Conservation (phyloP, 176 grass and related monocot genomes). For the Saccharum officinarum region DNA sequence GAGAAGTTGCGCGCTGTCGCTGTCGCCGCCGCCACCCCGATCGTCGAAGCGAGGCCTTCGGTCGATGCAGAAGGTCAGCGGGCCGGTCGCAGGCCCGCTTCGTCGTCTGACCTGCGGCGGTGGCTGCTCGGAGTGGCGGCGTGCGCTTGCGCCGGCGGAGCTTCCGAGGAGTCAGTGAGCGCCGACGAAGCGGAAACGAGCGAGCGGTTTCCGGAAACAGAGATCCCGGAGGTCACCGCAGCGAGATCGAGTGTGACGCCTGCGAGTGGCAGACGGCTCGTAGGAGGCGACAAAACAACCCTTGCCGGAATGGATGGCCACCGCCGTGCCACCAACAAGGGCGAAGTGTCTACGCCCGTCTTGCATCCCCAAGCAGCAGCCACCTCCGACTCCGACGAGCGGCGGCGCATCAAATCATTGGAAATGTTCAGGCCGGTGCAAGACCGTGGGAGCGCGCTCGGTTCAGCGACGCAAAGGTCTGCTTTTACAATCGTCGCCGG, state of each 20-base stretch:
- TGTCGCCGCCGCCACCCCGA: neutral
- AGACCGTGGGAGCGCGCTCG: neutral
- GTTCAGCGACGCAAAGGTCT: neutral
- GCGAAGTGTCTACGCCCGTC: neutral
- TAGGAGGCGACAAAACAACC: neutral
- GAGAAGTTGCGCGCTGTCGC: neutral
- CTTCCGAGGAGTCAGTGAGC: neutral
- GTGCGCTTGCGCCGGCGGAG: conserved; percentile 1
- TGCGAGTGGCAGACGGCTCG: neutral
- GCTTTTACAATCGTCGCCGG: conserved; percentile 28
- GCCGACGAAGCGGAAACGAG: neutral
- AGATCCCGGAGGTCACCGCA: neutral
- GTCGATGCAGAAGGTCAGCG: neutral
- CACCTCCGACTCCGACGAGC: neutral
- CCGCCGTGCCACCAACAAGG: neutral
- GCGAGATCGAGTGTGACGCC: neutral
- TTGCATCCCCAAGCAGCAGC: neutral
- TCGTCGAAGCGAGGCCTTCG: no score
- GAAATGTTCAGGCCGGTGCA: neutral
- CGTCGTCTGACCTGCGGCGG: conserved; percentile 26
- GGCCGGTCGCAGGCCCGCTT: neutral
- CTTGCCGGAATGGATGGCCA: neutral
- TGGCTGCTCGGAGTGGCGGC: conserved; percentile 35
- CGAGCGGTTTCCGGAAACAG: neutral
- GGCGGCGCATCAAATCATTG: neutral